A percentile compares a stretch with the other conserved stretches of the same genome.
These are phyloP conservation scores for Xylaria sp. DNA, from an alignment of 2,329 filamentous ascomycete species.

Conservation along the genomic window DNA sequence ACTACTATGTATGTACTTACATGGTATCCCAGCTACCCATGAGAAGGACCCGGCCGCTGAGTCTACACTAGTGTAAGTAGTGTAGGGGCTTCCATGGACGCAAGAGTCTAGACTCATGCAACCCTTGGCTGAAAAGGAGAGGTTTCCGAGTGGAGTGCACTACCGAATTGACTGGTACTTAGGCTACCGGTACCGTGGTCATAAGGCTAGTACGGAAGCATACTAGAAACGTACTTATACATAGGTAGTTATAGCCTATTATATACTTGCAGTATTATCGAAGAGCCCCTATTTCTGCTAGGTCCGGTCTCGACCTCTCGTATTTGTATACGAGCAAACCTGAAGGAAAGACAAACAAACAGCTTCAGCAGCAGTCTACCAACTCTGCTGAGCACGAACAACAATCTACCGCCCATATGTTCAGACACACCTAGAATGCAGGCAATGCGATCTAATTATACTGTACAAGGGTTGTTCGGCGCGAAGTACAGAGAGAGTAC, in stretches of 20 bases:
- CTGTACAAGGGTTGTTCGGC: conserved; percentile 25
- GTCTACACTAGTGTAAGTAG: conserved; percentile 7
- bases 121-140: conserved; percentile 33
- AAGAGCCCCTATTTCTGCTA: background rate
- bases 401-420: background rate
- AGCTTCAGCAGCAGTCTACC: background rate
- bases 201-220: background rate
- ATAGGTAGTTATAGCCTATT: no score
- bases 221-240: no score
- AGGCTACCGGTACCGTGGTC: conserved; percentile 5
- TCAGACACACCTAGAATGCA: conserved; percentile 2
- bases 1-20: no score
- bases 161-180: conserved; percentile 21
- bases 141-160: conserved; percentile 28
- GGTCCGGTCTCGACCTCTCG: background rate
- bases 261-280: no score
- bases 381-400: background rate
- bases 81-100: conserved; percentile 20
- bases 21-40: conserved; percentile 4
- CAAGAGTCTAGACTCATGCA: conserved; percentile 35
- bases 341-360: background rate
- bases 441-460: conserved; percentile 16
- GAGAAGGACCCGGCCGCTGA: conserved; percentile 19
- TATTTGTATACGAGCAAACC: background rate
- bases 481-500: no score